Base-by-base conservation (phyloP, 2,329 filamentous ascomycete genomes). In the Zymoseptoria ardabiliae region DNA sequence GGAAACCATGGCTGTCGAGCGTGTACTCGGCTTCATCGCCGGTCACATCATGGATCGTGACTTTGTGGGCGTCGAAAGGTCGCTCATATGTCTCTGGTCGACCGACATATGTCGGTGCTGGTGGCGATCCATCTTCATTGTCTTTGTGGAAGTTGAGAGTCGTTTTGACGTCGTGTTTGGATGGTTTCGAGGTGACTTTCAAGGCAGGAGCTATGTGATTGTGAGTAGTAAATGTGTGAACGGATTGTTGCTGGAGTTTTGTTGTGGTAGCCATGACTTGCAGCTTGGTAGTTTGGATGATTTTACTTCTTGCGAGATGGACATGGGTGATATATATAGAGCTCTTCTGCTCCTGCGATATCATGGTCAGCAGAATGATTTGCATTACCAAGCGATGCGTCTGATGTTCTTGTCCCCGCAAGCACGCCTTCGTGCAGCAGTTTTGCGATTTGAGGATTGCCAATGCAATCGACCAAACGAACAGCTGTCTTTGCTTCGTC, bases 1-100 rank as follows among this genome's bases (percentile, higher is more conserved):
- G 70, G 61, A 76, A 76, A 2, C 74, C 66, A 54, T 68, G 65
- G 55, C 66, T 65, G 58, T 68, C 66, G 4, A 68, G 58, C 0
- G 59, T 66, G 50, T 66, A 67, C 45, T 62, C 62, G 5, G 72
- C 65, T 64, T 80, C 77, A 5, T 74, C 70, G 0, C 78, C 79
- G 19, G 74, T 68, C 23, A 81, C 74, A 63, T 82, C 80, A 30
- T 74, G 73, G 41, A 81, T 67, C 3, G 67, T 71, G 5, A 67
- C 67, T 5, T 63, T 59, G 49, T 72, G 69, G 4, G 62, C 53
- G 51, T 71, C 68, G 21, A 65, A 57, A 0, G 71, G 71, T 3
- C 72, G 67, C 9, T 71, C 60, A 58, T 70, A 76, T 1, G 72
- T 74, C n/a, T 65, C 58, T 53, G 65, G 64, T 58, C 66, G 65